Conservation (phyloP, 2,329 filamentous ascomycete species). For the Endothia cerciana region DNA sequence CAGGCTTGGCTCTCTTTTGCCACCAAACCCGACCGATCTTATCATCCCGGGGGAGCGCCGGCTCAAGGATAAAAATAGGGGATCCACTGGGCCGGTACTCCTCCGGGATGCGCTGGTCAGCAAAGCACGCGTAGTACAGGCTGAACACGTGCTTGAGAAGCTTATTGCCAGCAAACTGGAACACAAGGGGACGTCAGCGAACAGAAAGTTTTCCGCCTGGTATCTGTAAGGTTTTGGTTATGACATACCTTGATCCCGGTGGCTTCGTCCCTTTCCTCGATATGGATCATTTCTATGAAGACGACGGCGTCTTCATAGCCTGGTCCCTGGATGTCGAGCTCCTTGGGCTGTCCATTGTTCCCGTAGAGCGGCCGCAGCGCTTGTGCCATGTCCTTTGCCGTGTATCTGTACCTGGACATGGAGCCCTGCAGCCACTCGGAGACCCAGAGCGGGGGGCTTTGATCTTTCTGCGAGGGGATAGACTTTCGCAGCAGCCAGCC, state of each 20-base stretch:
- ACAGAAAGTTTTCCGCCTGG: background rate
- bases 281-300: conserved; percentile 4
- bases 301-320: background rate
- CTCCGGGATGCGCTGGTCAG: background rate
- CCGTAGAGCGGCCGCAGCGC: background rate
- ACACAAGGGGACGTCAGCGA: background rate
- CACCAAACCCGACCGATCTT: background rate
- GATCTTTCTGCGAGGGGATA: background rate
- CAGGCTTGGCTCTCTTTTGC: background rate
- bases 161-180: background rate
- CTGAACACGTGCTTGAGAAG: conserved; percentile 6
- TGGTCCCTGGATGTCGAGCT: background rate
- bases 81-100: background rate
- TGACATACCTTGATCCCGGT: conserved; percentile 6
- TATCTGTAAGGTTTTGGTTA: background rate
- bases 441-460: background rate
- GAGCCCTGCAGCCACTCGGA: background rate
- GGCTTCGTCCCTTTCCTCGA: background rate
- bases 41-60: background rate
- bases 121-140: background rate
- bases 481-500: conserved; percentile 6
- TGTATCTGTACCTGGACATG: background rate
- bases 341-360: background rate
- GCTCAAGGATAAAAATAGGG: background rate
- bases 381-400: conserved; percentile 2